Base-by-base conservation (phyloP, 2,329 filamentous ascomycete genomes). In the Diaporthe sp. region DNA sequence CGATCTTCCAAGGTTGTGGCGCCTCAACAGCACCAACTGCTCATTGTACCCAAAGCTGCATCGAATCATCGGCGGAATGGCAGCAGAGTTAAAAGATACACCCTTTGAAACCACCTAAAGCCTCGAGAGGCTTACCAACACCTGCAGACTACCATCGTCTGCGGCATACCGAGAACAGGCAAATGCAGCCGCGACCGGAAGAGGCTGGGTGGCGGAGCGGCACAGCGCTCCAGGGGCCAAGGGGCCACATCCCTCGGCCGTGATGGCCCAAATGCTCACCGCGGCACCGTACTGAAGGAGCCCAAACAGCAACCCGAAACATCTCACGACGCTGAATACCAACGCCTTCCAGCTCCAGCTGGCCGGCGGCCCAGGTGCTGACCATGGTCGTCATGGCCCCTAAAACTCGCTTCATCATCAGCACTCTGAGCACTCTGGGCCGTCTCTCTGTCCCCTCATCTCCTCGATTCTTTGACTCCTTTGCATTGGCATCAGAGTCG, bases 251-350 rank as follows among this genome's bases (percentile, higher is more conserved):
- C 63, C 63, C 51, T n/a, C 63, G 47, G 63, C 63, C 63, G 22
- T 1, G 6, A 68, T 1, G 63, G 63, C 63, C 63, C 63, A 53
- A 53, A 27, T 27, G 0, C 32, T 53, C 47, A 25, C 63, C 63
- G 2, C 30, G 63, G 47, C n/a, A 17, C 32, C 47, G 63, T 68
- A 13, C 63, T 68, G 63, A 22, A 68, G 6, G 32, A 68, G 63
- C 63, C 63, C 63, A 68, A 68, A 68, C 47, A 50, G 30, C 55
- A 50, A 30, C 69, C 69, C 55, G 69, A 71, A 71, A 71, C 69
- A 53, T 15, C 35, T 13, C 10, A n/a, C 51, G 32, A 51, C 27
- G 42, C 55, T 59, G 12, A 30, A 44, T 13, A 39, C 37, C 42
- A 51, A 61, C 55, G 4, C 8, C 22, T 37, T 30, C 39, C 27